Evolutionary conservation across 768 basidiomycete species (phyloP), one percentile per base, ranked within the genome.

Genomic region (Candolleomyces efflorescens): DNA sequence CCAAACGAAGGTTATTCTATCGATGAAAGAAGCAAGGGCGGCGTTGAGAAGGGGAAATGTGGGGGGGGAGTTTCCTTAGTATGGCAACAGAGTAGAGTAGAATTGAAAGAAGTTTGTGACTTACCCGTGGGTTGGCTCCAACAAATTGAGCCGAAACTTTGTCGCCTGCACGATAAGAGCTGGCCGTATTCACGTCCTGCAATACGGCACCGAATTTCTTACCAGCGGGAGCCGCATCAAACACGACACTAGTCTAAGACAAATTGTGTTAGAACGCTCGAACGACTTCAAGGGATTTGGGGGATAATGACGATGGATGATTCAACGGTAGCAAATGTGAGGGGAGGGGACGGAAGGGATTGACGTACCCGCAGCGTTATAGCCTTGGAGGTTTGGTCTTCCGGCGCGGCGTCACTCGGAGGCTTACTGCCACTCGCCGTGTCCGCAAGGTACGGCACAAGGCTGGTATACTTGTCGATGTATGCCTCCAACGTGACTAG

Each of bases 401-500:
- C 73, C 5, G 89, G 83, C 27, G 89, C 74, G 51, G 85, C 68
- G 65, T 88, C 89, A 15, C 87, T 82, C n/a, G 78, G 63, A 18
- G 86, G 84, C 32, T 11, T 2, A 75, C 67, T 1, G 2, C 77
- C 80, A 5, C 66, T 64, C 6, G 77, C 75, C 51, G 71, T 69
- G 54, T 84, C 80, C 0, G 80, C 80, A 23, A 90, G 75, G 75
- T 78, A 87, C 3, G 81, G 76, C 11, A 90, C 81, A 27, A 91
- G 77, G 61, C 79, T 82, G 38, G 78, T 76, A 68, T 90, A 92
- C 65, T 85, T 86, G 69, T 90, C 79, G 58, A 90, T 87, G 66
- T 89, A 92, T 2, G 90, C 85, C 45, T 90, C 89, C n/a, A 91
- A 77, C 2, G 88, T 90, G 62, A 76, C 88, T 90, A 61, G 32